Conservation (phyloP, 805 yeast species). For the Helenozyma rhizophorensis region DNA sequence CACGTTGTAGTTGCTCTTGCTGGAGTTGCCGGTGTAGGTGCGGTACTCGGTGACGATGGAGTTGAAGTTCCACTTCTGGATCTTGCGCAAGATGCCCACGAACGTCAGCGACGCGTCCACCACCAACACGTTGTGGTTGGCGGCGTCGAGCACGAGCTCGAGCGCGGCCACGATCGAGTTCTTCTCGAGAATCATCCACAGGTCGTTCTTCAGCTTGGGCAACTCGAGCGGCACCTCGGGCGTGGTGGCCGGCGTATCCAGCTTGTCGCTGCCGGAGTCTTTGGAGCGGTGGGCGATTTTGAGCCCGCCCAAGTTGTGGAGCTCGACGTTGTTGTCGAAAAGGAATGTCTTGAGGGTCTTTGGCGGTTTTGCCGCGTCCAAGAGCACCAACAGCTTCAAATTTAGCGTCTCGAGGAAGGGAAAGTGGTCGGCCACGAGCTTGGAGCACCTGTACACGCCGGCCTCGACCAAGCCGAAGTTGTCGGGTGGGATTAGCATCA, state of each 20-base stretch:
- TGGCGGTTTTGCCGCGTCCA: conserved; percentile 86
- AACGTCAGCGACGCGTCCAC: conserved; percentile 79
- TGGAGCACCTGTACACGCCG: conserved; percentile 76
- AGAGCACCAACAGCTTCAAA: conserved; percentile 61
- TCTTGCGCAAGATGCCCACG: conserved; percentile 73
- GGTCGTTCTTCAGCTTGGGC: conserved; percentile 38
- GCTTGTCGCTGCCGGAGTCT: conserved; percentile 4
- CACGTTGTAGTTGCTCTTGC: conserved; percentile 69
- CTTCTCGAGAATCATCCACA: conserved; percentile 75
- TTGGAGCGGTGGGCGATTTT: conserved; percentile 32
- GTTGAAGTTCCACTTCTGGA: conserved; percentile 86
- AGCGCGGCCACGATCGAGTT: conserved; percentile 62
- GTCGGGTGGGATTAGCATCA: conserved; percentile 88
- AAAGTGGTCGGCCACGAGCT: conserved; percentile 68
- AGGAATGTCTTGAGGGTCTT: conserved; percentile 64
- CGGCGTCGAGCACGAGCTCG: conserved; percentile 57
- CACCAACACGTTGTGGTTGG: conserved; percentile 63
- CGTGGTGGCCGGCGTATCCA: conserved; percentile 2
- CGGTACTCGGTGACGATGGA: conserved; percentile 84
- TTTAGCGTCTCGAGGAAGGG: conserved; percentile 74
- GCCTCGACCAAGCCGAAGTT: conserved; percentile 89
- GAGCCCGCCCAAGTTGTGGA: conserved; percentile 44
- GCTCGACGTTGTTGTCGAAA: conserved; percentile 48
- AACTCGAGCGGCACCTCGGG: conserved; percentile 23
- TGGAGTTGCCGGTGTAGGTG: conserved; percentile 58